Conservation (phyloP, 2,329 filamentous ascomycete species). For the Sporothrix sp. region DNA sequence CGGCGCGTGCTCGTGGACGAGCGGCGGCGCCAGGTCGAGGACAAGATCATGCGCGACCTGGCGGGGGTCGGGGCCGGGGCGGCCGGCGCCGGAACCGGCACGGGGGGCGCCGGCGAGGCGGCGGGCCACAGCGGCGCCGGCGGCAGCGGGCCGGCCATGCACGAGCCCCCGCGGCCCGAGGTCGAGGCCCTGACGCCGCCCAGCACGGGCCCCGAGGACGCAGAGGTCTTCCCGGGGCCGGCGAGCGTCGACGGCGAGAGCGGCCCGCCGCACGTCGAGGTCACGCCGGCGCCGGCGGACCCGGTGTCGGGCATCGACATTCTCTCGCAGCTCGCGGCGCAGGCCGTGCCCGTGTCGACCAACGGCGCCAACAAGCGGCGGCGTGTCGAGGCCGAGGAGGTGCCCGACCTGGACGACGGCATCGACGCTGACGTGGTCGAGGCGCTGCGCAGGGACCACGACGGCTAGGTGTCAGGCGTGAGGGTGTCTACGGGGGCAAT, state of each 20-base stretch:
- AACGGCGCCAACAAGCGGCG: conserved; percentile 49
- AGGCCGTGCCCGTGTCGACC: conserved; percentile 37
- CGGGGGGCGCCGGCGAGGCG: conserved; percentile 29
- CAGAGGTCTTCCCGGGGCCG: neutral
- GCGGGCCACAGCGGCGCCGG: conserved; percentile 32
- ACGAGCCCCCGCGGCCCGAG: conserved; percentile 64
- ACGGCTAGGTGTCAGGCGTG: too few relatives aligned
- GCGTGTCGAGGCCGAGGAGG: conserved; percentile 42
- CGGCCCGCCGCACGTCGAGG: neutral
- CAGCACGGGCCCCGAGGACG: neutral
- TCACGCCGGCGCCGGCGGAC: conserved; percentile 10
- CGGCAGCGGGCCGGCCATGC: conserved; percentile 36
- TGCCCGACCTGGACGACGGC: conserved; percentile 46
- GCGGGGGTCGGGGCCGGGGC: conserved; percentile 42
- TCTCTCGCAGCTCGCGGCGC: conserved; percentile 31
- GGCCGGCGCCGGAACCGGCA: conserved; percentile 34
- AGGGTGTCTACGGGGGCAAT: too few relatives aligned
- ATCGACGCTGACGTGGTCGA: conserved; percentile 49
- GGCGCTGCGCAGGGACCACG: conserved; percentile 33
- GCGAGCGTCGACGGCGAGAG: too few relatives aligned
- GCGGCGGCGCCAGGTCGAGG: conserved; percentile 82
- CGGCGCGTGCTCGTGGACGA: conserved; percentile 64
- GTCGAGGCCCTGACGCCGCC: conserved; percentile 49
- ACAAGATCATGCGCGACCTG: conserved; percentile 79
- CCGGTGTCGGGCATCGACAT: conserved; percentile 31